Evolutionary conservation across 2,329 filamentous ascomycete species (phyloP).

Genomic region (Aspergillus clavatus): DNA sequence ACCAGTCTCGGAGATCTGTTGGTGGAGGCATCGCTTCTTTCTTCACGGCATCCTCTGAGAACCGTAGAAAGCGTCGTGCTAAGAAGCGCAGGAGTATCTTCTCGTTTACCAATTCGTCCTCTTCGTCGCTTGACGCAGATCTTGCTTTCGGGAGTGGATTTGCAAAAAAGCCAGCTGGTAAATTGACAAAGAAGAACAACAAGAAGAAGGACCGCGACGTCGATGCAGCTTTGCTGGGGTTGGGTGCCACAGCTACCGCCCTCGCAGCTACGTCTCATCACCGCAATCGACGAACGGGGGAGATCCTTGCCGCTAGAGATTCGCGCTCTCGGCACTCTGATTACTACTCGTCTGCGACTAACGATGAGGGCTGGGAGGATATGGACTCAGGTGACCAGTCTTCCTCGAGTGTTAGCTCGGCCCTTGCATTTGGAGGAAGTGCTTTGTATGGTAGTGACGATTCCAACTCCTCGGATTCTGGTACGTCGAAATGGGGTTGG

Average conservation of each 20-base stretch:
- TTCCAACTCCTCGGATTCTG: conserved; percentile 52
- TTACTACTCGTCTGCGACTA: conserved; percentile 24
- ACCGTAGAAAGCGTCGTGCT: conserved; percentile 45
- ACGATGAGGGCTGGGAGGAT: conserved; percentile 56
- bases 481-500: conserved; percentile 57
- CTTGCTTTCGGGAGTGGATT: conserved; percentile 62
- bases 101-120: conserved; percentile 59
- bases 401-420: conserved; percentile 52
- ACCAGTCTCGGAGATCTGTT: conserved; percentile 45
- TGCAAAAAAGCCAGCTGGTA: conserved; percentile 30
- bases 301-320: conserved; percentile 30
- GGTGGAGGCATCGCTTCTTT: conserved; percentile 58
- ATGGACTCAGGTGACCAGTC: conserved; percentile 52
- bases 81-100: conserved; percentile 50
- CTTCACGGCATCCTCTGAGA: conserved; percentile 58
- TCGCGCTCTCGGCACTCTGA: conserved; percentile 23
- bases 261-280: conserved; percentile 39
- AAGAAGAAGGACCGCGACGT: conserved; percentile 33
- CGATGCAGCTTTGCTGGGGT: conserved; percentile 45
- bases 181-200: conserved; percentile 30
- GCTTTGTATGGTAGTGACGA: conserved; percentile 45
- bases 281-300: conserved; percentile 32
- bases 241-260: conserved; percentile 46
- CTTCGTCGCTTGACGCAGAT: conserved; percentile 63
- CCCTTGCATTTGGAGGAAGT: conserved; percentile 57